These are phyloP conservation scores for Fusarium haematococcum DNA, from an alignment of 2,329 filamentous ascomycete species.

Conservation along the genomic window DNA sequence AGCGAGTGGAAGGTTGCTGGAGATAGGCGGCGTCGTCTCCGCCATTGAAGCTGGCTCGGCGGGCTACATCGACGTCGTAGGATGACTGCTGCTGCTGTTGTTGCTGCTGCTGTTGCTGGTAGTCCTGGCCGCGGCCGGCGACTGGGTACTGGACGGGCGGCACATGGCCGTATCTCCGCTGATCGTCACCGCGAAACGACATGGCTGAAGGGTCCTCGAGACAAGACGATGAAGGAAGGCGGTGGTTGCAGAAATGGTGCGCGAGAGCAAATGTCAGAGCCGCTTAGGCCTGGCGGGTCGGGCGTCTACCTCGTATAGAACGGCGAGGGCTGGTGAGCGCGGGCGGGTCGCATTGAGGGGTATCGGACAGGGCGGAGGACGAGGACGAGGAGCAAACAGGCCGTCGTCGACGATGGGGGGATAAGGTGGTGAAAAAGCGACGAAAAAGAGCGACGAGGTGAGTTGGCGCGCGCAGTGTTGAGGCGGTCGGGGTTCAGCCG, in stretches of 20 bases:
- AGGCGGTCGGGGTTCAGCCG: conserved; percentile 37
- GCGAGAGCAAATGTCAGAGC: conserved; percentile 32
- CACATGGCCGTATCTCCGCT: conserved; percentile 74
- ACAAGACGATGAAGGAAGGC: conserved; percentile 14
- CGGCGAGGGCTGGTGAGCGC: conserved; percentile 35
- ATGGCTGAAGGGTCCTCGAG: conserved; percentile 52
- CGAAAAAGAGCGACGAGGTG: conserved; percentile 29
- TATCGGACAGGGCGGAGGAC: conserved; percentile 20
- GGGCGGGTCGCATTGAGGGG: conserved; percentile 44
- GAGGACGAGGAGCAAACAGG: conserved; percentile 1
- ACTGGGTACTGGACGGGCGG: conserved; percentile 74
- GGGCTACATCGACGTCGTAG: conserved; percentile 49
- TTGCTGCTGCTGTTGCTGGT: conserved; percentile 49
- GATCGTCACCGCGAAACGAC: conserved; percentile 73
- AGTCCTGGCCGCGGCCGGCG: conserved; percentile 51
- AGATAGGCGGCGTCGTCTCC: conserved; percentile 77
- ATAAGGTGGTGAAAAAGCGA: neutral
- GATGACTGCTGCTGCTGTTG: conserved; percentile 51
- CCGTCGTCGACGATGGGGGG: neutral
- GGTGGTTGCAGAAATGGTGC: conserved; percentile 19
- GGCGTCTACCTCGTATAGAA: conserved; percentile 43
- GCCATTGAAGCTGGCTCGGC: conserved; percentile 79
- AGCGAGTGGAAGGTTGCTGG: conserved; percentile 45
- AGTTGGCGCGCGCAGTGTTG: conserved; percentile 27
- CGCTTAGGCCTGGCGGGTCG: conserved; percentile 41